A percentile compares a stretch with the other conserved stretches of the same genome.
These are phyloP conservation scores for Lyophyllum atratum DNA, from an alignment of 768 basidiomycete species.

Conservation along the genomic window DNA sequence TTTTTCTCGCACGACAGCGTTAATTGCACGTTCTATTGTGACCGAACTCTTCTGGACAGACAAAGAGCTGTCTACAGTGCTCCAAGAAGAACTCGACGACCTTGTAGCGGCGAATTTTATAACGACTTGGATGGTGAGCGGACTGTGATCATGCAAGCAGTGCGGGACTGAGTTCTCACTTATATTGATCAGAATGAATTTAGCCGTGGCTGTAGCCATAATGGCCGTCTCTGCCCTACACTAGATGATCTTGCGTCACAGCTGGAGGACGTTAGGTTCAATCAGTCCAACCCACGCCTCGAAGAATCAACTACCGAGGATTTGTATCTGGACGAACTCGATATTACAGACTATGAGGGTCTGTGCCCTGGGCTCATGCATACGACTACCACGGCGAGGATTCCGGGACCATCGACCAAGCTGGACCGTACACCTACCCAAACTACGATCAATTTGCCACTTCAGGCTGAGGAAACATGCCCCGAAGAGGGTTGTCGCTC, in stretches of 20 bases:
- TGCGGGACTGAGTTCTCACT: not conserved
- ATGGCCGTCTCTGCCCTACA: not conserved
- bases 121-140: conserved; percentile 5
- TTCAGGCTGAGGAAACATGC: not conserved
- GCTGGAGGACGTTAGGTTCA: not conserved
- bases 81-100: conserved; percentile 7
- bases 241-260: not conserved
- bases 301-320: conserved; percentile 2
- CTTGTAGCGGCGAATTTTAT: conserved; percentile 5
- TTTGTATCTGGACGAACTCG: conserved; percentile 3
- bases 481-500: not conserved
- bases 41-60: conserved; percentile 7
- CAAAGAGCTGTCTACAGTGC: not conserved
- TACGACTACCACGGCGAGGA: not conserved
- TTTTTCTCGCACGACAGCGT: conserved; percentile 1
- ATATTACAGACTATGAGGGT: not conserved
- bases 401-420: not conserved
- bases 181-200: conserved; percentile 7
- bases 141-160: not conserved
- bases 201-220: not conserved
- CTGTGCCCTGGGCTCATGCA: not conserved
- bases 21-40: conserved; percentile 4
- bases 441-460: not conserved
- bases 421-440: not conserved
- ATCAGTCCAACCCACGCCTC: conserved; percentile 7